Evolutionary conservation across 257 asterid species (phyloP).

Genomic region (Ligustrum vulgare): DNA sequence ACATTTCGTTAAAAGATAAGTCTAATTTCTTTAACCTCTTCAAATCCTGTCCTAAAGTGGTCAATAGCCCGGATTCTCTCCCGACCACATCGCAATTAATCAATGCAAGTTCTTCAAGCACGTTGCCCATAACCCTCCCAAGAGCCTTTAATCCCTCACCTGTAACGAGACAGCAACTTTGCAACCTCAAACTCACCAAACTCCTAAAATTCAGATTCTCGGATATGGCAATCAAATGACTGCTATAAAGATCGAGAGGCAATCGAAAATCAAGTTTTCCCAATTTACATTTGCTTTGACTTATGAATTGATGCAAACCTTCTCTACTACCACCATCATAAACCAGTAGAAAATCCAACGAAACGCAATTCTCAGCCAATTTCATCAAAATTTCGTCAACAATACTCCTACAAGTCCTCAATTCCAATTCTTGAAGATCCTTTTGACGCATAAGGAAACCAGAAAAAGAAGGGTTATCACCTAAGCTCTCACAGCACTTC

Average conservation of each 20-base stretch:
- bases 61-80: constrained; percentile 63
- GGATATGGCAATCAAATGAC: constrained; percentile 57
- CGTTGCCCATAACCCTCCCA: constrained; percentile 33
- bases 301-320: constrained; percentile 62
- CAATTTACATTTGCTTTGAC: constrained; percentile 39
- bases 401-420: constrained; percentile 60
- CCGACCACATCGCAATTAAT: constrained; percentile 66
- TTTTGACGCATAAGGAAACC: constrained; percentile 30
- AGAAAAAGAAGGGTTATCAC: constrained; percentile 53
- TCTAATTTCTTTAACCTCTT: constrained; percentile 60
- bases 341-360: constrained; percentile 52
- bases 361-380: constrained; percentile 41
- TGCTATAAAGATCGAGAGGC: constrained; percentile 80
- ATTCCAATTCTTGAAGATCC: constrained; percentile 54
- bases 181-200: constrained; percentile 54
- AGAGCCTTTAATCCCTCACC: constrained; percentile 64
- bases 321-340: constrained; percentile 76
- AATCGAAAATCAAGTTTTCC: constrained; percentile 61
- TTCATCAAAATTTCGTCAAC: constrained; percentile 50
- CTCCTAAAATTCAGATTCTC: constrained; percentile 53
- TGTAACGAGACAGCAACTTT: constrained; percentile 69
- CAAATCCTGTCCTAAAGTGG: constrained; percentile 64
- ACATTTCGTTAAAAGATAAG: constrained; percentile 66
- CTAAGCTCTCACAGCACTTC: constrained; percentile 63
- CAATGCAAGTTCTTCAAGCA: constrained; percentile 62